Conservation (phyloP, 306 rosid species). For the Pterocarpus macrocarpus region DNA sequence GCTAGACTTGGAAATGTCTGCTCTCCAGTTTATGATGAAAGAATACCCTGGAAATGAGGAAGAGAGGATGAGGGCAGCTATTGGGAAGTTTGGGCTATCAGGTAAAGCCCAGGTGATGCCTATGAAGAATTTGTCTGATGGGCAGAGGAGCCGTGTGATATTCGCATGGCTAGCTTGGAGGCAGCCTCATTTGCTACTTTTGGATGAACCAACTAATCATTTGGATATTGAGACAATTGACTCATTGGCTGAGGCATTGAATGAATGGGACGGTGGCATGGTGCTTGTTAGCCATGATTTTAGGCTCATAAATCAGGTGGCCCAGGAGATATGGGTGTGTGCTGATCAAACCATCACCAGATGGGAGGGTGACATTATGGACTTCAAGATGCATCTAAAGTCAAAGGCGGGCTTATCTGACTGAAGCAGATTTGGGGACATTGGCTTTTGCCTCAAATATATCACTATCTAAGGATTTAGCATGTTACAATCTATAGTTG, state of each 20-base stretch:
- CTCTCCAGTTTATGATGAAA: constrained; percentile 79
- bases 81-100: constrained; percentile 89
- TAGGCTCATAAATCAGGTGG: constrained; percentile 97
- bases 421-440: constrained; percentile 41
- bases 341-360: constrained; percentile 79
- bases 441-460: not conserved
- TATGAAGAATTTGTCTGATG: constrained; percentile 93
- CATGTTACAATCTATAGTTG: too few species aligned
- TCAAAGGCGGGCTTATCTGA: constrained; percentile 78
- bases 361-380: constrained; percentile 96
- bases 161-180: constrained; percentile 96
- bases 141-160: constrained; percentile 92
- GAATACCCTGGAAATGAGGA: constrained; percentile 97
- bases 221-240: constrained; percentile 98
- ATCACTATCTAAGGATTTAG: constrained; percentile 7
- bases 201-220: constrained; percentile 97
- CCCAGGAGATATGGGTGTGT: constrained; percentile 95
- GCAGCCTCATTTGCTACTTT: constrained; percentile 85
- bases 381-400: constrained; percentile 85
- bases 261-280: constrained; percentile 98
- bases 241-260: constrained; percentile 94
- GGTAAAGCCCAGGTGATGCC: constrained; percentile 99
- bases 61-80: constrained; percentile 93
- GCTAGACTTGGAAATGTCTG: constrained; percentile 88
- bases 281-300: constrained; percentile 98